Conservation (phyloP, 495 filamentous ascomycete species). For the Penicillium waksmanii region DNA sequence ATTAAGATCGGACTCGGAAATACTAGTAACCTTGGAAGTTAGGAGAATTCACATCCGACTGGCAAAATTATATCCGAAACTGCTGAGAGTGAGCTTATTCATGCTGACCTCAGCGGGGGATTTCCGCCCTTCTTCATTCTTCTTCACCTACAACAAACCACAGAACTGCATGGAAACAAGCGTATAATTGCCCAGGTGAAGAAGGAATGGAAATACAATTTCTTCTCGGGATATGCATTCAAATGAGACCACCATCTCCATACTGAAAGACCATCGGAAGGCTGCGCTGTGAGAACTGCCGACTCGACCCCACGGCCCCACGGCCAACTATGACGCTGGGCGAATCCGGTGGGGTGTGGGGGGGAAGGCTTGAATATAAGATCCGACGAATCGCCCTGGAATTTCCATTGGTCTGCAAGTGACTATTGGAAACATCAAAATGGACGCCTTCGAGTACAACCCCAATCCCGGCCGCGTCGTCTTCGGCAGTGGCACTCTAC, state of each 20-base stretch:
- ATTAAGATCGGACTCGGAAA: too few species aligned
- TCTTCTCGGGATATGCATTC: too few species aligned
- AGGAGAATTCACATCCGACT: slow-evolving; percentile 13
- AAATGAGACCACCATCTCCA: too few species aligned
- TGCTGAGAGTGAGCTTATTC: slow-evolving; percentile 17
- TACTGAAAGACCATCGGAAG: slow-evolving; percentile 13
- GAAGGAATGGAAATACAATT: too few species aligned
- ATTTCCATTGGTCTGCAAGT: neutral
- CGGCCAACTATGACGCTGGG: slow-evolving; percentile 29
- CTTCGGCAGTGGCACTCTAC: slow-evolving; percentile 64
- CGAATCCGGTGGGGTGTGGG: slow-evolving; percentile 37
- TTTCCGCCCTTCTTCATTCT: slow-evolving; percentile 12
- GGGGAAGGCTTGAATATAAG: slow-evolving; percentile 30
- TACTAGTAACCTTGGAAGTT: too few species aligned
- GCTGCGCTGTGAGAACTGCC: slow-evolving; percentile 28
- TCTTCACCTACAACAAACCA: neutral
- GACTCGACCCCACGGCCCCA: slow-evolving; percentile 34
- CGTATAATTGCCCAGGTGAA: too few species aligned
- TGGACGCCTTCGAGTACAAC: slow-evolving; percentile 68
- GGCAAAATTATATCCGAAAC: slow-evolving; percentile 19
- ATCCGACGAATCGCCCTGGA: slow-evolving; percentile 19
- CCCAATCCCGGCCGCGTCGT: slow-evolving; percentile 61
- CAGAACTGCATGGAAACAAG: neutral
- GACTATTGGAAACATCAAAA: slow-evolving; percentile 7
- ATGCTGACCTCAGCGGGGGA: slow-evolving; percentile 25